A percentile compares a stretch with the other conserved stretches of the same genome.
These are phyloP conservation scores for Pseudocohnilembus persalinus DNA, from an alignment of 169 alveolate genomes.

Conservation along the genomic window DNA sequence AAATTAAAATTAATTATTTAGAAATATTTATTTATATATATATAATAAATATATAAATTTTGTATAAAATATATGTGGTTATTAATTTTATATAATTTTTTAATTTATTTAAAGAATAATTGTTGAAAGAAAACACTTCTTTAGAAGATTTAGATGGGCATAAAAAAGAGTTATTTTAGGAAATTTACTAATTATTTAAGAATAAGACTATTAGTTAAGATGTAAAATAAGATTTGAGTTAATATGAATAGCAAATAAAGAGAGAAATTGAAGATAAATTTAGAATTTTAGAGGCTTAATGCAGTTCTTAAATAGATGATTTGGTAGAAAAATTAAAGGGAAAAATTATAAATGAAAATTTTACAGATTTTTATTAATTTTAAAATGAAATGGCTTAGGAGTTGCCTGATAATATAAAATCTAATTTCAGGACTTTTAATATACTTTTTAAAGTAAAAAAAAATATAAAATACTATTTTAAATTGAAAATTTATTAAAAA, in stretches of 20 bases:
- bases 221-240: neutral
- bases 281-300: neutral
- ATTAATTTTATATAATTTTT: too few species aligned
- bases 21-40: too few species aligned
- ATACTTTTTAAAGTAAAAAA: neutral
- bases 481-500: too few species aligned
- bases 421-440: neutral
- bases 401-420: neutral
- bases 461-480: too few species aligned
- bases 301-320: neutral
- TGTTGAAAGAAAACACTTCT: too few species aligned
- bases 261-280: neutral
- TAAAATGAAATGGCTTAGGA: neutral
- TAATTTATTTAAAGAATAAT: too few species aligned
- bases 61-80: too few species aligned
- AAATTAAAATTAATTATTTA: too few species aligned
- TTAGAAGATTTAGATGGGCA: neutral
- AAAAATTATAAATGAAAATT: too few species aligned
- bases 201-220: neutral
- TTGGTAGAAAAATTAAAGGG: neutral
- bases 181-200: too few species aligned
- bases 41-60: too few species aligned
- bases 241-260: too few species aligned
- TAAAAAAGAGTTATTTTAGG: neutral
- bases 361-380: neutral